Conservation (phyloP, 2,329 filamentous ascomycete species). For the Capronia epimyces region DNA sequence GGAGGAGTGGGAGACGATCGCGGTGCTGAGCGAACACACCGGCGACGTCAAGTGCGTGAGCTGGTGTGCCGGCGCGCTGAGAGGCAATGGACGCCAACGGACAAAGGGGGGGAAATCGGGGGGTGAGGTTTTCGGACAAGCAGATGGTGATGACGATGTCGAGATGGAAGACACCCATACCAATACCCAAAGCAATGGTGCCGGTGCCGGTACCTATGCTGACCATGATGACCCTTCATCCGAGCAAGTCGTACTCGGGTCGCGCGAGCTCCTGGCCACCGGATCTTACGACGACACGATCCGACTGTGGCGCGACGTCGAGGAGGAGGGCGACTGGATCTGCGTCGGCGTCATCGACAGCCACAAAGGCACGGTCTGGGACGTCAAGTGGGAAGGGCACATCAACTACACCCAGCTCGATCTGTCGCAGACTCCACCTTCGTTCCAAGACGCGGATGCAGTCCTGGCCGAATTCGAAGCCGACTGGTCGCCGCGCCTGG, state of each 20-base stretch:
- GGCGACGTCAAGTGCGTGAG: constrained; percentile 91
- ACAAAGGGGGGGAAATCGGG: constrained; percentile 16
- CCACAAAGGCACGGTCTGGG: constrained; percentile 86
- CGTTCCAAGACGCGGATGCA: constrained; percentile 4
- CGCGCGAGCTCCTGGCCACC: constrained; percentile 68
- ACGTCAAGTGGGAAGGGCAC: constrained; percentile 58
- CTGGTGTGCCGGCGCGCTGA: constrained; percentile 68
- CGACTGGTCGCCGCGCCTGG: constrained; percentile 50
- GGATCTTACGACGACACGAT: constrained; percentile 94
- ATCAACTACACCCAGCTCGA: constrained; percentile 21
- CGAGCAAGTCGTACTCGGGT: constrained; percentile 21
- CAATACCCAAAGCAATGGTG: background rate
- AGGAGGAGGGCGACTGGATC: constrained; percentile 91
- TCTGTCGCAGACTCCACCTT: constrained; percentile 1
- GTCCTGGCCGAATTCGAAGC: constrained; percentile 30
- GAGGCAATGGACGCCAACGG: constrained; percentile 5
- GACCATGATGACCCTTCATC: constrained; percentile 9
- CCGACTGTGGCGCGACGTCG: constrained; percentile 62
- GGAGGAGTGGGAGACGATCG: constrained; percentile 94
- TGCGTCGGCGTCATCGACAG: constrained; percentile 77
- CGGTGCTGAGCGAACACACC: constrained; percentile 88
- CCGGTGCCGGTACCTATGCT: too few species aligned
- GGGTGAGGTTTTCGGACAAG: background rate
- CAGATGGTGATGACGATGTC: constrained; percentile 15
- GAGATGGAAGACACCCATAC: constrained; percentile 10